Conservation (phyloP, 2,329 filamentous ascomycete species). For the Aspergillus pseudonomiae region DNA sequence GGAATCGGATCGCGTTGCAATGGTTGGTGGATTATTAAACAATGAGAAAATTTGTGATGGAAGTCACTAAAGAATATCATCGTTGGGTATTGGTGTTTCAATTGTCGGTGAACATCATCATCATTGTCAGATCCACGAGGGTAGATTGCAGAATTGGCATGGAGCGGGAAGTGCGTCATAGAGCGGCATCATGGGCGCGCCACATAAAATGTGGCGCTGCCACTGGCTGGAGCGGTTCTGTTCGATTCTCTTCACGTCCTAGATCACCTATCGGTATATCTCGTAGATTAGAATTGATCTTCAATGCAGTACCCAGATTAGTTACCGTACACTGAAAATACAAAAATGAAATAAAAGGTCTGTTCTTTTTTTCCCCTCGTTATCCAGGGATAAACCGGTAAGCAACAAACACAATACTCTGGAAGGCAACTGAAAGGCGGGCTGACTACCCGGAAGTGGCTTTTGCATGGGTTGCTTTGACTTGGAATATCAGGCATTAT, state of each 20-base stretch:
- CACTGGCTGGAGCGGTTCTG: not conserved
- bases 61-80: not conserved
- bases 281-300: conserved; percentile 1
- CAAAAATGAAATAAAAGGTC: not conserved
- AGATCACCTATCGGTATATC: not conserved
- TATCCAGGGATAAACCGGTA: not conserved
- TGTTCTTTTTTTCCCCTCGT: not conserved
- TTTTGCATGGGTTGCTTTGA: conserved; percentile 1
- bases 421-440: conserved; percentile 10
- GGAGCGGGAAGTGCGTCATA: not conserved
- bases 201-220: conserved; percentile 7
- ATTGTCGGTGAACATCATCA: not conserved
- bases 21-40: not conserved
- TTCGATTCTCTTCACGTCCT: not conserved
- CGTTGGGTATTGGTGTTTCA: not conserved
- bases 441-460: conserved; percentile 7
- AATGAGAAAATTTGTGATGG: not conserved
- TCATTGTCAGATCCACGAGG: not conserved
- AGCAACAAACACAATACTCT: not conserved
- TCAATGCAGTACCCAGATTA: not conserved
- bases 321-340: not conserved
- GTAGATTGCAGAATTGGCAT: not conserved
- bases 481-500: conserved; percentile 1
- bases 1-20: not conserved
- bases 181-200: not conserved